These are phyloP conservation scores for Takakia lepidozioides DNA, from an alignment of 225 moss, liverwort and hornwort species.

Conservation along the genomic window DNA sequence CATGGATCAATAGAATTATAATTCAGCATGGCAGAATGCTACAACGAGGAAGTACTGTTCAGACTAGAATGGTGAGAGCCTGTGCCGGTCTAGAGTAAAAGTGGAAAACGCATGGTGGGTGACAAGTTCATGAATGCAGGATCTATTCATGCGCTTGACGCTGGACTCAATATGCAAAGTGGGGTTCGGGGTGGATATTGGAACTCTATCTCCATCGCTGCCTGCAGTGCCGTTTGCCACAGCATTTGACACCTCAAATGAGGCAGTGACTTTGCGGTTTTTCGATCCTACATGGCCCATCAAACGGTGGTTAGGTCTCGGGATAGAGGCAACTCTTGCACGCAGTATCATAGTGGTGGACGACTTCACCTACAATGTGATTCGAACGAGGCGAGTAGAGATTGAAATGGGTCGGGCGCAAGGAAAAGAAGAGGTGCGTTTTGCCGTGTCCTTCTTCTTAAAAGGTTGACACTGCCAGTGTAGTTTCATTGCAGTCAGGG, in stretches of 20 bases:
- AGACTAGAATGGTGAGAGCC: too few relatives aligned
- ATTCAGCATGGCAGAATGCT: not conserved
- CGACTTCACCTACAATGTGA: conserved; percentile 32
- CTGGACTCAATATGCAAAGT: conserved; percentile 49
- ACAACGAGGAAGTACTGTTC: not conserved
- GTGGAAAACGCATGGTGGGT: too few relatives aligned
- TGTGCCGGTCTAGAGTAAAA: too few relatives aligned
- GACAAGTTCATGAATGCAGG: conserved; percentile 24
- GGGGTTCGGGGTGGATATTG: conserved; percentile 43
- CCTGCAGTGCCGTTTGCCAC: conserved; percentile 37
- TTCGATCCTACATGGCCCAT: conserved; percentile 34
- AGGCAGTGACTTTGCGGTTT: conserved; percentile 22
- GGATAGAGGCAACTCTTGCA: conserved; percentile 15
- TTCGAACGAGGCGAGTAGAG: conserved; percentile 16
- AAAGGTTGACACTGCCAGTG: not conserved
- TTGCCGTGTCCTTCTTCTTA: not conserved
- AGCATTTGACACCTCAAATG: conserved; percentile 25
- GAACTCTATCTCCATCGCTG: conserved; percentile 26
- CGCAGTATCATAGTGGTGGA: conserved; percentile 23
- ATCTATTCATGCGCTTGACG: conserved; percentile 48
- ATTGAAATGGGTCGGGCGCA: conserved; percentile 15
- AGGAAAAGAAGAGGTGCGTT: conserved; percentile 28
- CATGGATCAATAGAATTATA: not conserved
- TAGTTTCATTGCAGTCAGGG: not conserved
- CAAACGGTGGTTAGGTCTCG: conserved; percentile 26